Evolutionary conservation across 257 asterid genomes (phyloP), one percentile per base, ranked within the genome.

Genomic region (Solanum medicagineum): DNA sequence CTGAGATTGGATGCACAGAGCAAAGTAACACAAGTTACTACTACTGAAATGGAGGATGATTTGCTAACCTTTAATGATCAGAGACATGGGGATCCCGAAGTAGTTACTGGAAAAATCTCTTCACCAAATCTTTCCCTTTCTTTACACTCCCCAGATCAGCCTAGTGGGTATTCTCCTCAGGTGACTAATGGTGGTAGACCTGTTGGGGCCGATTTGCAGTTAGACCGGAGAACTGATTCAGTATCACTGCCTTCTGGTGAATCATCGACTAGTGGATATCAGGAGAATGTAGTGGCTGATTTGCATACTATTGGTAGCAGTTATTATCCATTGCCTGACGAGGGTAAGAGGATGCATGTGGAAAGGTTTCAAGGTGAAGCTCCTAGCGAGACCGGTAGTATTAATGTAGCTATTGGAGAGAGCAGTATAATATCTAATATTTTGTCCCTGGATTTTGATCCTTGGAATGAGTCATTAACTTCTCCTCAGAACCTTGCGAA

Each of bases 381-480:
- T 59, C 83, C 91, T 70, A 75, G 86, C 60, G 86, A 85, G 82
- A 84, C 83, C 55, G 57, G n/a, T 65, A 80, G 84, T 71, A 79
- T 80, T 85, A 84, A 89, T 53, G 71, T 54, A 80, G 91, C 89
- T 87, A 84, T 77, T 40, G 99, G 97, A 87, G 98, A 97, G 92
- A 94, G 90, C 91, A 92, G 96, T 93, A 92, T 95, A 88, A 94
- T 95, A 90, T 92, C 98, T 47, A 93, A 94, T 88, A 95, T 94
- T 83, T 90, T 97, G 86, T 93, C 98, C 4, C 87, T 94, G 92
- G 97, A 94, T 88, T 91, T 89, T 82, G 98, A 94, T 90, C 68
- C 98, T 55, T 94, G 95, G 95, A 93, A 90, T 74, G 95, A 89
- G 73, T 85, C 98, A 32, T 85, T 94, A 83, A 87, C 95, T 81